Percentiles rank a stretch among this genome's conserved stretches.
Conservation (phyloP, 768 basidiomycete genomes). For the Collybia sordida region DNA sequence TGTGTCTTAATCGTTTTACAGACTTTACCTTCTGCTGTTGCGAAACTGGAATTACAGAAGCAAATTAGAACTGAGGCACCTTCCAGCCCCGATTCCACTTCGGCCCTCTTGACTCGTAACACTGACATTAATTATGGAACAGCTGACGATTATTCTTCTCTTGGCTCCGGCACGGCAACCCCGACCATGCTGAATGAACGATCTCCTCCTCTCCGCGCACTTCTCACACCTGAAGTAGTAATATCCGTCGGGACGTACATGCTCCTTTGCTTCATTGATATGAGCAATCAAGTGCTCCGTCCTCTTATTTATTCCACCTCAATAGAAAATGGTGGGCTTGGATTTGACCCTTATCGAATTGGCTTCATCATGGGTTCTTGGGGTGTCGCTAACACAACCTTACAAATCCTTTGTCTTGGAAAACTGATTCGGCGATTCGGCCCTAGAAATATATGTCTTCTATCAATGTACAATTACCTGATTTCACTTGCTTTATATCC, state of each 20-base stretch:
- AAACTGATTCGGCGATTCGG: conserved; percentile 53
- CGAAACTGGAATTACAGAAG: conserved; percentile 10
- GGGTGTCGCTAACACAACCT: conserved; percentile 51
- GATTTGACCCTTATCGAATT: conserved; percentile 60
- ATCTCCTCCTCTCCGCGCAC: conserved; percentile 18
- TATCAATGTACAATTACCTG: conserved; percentile 26
- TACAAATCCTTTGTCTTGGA: conserved; percentile 56
- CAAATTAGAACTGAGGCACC: conserved; percentile 1
- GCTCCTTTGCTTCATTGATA: conserved; percentile 37
- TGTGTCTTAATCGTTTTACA: conserved; percentile 9
- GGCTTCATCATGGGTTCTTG: conserved; percentile 55
- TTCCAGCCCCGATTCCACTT: conserved; percentile 13
- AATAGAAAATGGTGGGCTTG: conserved; percentile 60
- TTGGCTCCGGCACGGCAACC: conserved; percentile 5
- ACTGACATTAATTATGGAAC: conserved; percentile 11
- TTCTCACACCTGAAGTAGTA: conserved; percentile 29
- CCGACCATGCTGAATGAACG: conserved; percentile 2
- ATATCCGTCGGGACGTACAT: conserved; percentile 29
- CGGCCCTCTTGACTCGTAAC: conserved; percentile 5
- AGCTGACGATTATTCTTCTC: neutral
- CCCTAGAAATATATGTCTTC: conserved; percentile 45
- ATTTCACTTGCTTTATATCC: conserved; percentile 32
- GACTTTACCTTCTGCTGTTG: conserved; percentile 31
- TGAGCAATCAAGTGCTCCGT: conserved; percentile 32
- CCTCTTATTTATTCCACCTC: conserved; percentile 59